Evolutionary conservation across 2,329 filamentous ascomycete species (phyloP).

Genomic region (Diaporthe nobilis): DNA sequence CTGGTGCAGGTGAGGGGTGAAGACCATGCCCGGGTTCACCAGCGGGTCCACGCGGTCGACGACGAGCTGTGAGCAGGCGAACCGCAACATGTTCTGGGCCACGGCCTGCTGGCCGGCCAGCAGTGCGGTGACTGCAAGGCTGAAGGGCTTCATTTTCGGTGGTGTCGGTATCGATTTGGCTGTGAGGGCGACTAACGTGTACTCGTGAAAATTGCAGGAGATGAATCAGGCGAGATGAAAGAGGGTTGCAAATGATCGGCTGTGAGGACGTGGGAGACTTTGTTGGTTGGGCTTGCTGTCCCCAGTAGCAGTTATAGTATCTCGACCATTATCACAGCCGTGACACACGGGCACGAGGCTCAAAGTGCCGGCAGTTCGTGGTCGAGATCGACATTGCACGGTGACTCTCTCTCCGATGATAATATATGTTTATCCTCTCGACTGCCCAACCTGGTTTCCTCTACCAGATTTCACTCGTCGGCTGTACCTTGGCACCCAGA

Average conservation of each 20-base stretch:
- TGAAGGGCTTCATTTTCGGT: constrained; percentile 47
- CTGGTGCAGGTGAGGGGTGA: constrained; percentile 63
- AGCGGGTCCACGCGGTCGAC: constrained; percentile 62
- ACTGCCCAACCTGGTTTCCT: background rate
- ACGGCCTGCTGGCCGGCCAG: constrained; percentile 46
- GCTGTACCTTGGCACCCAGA: constrained; percentile 14
- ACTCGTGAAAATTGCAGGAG: background rate
- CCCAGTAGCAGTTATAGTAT: constrained; percentile 15
- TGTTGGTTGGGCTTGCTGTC: background rate
- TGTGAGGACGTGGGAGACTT: background rate
- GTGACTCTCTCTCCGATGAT: constrained; percentile 22
- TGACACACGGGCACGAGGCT: constrained; percentile 1
- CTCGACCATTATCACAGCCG: constrained; percentile 16
- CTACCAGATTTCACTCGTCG: constrained; percentile 7
- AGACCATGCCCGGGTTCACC: constrained; percentile 60
- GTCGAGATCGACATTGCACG: constrained; percentile 24
- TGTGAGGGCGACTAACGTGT: background rate
- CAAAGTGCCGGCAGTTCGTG: constrained; percentile 28
- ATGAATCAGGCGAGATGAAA: background rate
- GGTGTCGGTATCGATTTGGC: background rate
- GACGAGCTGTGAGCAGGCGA: constrained; percentile 63
- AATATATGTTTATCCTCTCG: background rate
- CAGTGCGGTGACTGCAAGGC: constrained; percentile 48
- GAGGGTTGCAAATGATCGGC: constrained; percentile 12
- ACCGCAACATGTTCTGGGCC: constrained; percentile 60